These are phyloP conservation scores for Martiniozyma asiatica DNA, from an alignment of 1,139 yeast species.

Conservation along the genomic window DNA sequence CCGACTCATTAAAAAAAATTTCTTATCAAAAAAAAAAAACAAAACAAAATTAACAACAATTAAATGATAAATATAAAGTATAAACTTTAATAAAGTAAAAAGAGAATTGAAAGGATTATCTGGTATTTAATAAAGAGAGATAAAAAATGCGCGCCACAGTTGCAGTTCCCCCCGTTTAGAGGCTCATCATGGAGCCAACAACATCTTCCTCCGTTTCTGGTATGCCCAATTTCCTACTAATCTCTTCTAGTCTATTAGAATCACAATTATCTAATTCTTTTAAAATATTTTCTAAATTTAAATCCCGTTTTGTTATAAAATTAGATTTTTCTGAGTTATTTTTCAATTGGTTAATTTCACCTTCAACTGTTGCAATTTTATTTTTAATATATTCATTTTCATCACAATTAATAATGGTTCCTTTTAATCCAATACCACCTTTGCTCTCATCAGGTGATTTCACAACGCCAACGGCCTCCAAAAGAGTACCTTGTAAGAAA, in stretches of 20 bases:
- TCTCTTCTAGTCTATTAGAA: constrained; percentile 4
- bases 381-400: constrained; percentile 10
- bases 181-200: too few relatives aligned
- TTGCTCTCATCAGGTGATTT: constrained; percentile 6
- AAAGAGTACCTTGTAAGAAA: constrained; percentile 20
- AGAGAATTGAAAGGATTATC: too few relatives aligned
- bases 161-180: too few relatives aligned
- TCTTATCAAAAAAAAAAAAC: too few relatives aligned
- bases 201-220: too few relatives aligned
- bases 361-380: constrained; percentile 11
- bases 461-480: constrained; percentile 14
- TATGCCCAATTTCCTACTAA: background rate
- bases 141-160: too few relatives aligned
- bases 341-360: constrained; percentile 4
- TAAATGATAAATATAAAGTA: too few relatives aligned
- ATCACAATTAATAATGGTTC: constrained; percentile 11
- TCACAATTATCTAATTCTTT: constrained; percentile 7
- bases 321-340: too few relatives aligned
- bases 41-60: too few relatives aligned
- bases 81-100: too few relatives aligned
- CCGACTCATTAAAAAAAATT: constrained; percentile 41
- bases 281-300: constrained; percentile 4
- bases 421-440: constrained; percentile 13
- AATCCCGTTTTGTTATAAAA: too few relatives aligned
- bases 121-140: too few relatives aligned